phyloP scores from a whole-genome alignment of 371 early-diverging fungal genomes.

The Mortierella sp. region DNA sequence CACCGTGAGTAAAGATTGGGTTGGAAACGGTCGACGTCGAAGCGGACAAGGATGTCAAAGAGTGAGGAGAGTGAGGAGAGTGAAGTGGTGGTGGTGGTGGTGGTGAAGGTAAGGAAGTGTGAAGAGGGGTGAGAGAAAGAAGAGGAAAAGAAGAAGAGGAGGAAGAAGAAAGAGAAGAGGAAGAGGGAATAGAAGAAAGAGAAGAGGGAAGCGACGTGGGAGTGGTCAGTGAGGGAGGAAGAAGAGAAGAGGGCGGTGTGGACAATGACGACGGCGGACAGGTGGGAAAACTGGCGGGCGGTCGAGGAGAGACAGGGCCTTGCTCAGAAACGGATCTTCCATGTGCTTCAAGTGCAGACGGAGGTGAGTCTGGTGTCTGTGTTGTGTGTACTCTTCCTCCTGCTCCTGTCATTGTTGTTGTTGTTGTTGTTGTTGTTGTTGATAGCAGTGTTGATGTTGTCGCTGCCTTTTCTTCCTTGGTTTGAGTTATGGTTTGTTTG shows the following conservation, averaged over 20 bases:
- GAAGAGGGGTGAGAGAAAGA: background rate
- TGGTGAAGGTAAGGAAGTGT: background rate
- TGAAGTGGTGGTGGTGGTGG: background rate
- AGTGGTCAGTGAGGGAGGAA: background rate
- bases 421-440: background rate
- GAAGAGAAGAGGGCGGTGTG: background rate
- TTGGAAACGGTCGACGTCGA: background rate
- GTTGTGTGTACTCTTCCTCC: background rate
- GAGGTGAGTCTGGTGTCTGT: background rate
- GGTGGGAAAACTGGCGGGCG: background rate
- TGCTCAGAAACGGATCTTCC: constrained; percentile 8
- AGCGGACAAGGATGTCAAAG: background rate
- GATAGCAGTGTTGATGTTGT: too few relatives aligned
- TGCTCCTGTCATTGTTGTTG: background rate
- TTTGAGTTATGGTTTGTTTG: background rate
- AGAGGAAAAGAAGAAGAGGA: background rate
- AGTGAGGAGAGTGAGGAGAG: too few relatives aligned
- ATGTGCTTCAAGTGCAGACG: constrained; percentile 11
- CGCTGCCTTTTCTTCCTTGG: background rate
- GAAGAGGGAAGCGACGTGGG: background rate
- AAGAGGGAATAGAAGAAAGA: background rate
- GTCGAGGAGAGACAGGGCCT: background rate
- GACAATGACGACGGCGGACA: background rate
- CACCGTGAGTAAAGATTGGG: background rate
- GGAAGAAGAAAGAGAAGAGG: background rate